Base-by-base conservation (phyloP, 306 rosid genomes). In the Purshia tridentata region DNA sequence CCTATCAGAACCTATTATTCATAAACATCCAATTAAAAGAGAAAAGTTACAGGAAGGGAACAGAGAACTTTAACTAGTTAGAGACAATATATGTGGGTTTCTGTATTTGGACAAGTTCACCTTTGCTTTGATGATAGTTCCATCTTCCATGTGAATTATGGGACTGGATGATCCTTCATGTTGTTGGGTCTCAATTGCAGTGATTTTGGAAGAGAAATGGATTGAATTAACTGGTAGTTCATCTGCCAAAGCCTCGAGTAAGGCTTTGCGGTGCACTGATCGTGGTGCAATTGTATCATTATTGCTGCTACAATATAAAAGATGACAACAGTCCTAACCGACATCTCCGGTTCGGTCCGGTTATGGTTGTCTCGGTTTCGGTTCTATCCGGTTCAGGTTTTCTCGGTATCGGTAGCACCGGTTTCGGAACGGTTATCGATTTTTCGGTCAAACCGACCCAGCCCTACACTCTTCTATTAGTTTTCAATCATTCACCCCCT, bases 101-200 rank as follows among this genome's bases (percentile, higher is more conserved):
- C 12, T 61, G 12, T 6, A 55, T 3, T 20, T 6, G 14, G 9
- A 29, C n/a, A n/a, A 23, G 9, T 45, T 2, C 62, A 77, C 76
- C 39, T 69, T 77, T 59, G 76, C 76, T 52, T 70, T 69, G 47
- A 77, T 77, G 29, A 54, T 42, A 4, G 47, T 41, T 62, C 76
- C 65, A 51, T 77, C 75, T 22, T 45, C 76, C 70, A 69, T 10
- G 23, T 77, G 65, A 69, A 77, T n/a, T 15, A 61, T 15, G 39
- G 75, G 13, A 70, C 61, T 16, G 1, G 65, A 70, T 51, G 76
- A 77, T 11, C 65, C 56, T 63, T 61, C 55, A 4, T 70, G 58
- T 45, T 52, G 14, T 50, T 61, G 40, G 46, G 22, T 52, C 49
- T 20, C 54, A 3, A 77, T 70, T 22, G 65, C 23, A 35, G 62